Percentiles rank a stretch among this genome's conserved stretches.
These are phyloP conservation scores for Ormosia emarginata DNA, from an alignment of 306 rosid species.

Conservation along the genomic window DNA sequence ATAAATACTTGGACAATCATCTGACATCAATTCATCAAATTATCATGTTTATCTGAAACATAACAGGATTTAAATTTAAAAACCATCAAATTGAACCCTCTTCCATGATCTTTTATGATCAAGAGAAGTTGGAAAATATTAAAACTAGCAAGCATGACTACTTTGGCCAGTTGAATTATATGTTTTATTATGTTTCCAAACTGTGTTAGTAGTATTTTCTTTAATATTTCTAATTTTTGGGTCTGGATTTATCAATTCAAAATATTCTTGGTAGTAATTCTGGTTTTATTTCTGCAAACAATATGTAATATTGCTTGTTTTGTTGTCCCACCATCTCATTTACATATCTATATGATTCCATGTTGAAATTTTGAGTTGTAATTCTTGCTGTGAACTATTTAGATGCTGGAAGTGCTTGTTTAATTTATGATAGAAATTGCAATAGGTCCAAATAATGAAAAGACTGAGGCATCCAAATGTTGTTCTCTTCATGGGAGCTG, in stretches of 20 bases:
- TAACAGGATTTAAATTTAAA: not conserved
- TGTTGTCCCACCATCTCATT: not conserved
- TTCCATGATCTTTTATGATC: not conserved
- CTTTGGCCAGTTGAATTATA: not conserved
- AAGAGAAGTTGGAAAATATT: not conserved
- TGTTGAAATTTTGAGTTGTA: not conserved
- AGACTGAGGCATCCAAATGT: constrained; percentile 97
- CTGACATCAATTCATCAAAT: not conserved
- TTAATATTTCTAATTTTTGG: not conserved
- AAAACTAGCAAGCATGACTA: not conserved
- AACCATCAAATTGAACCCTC: not conserved
- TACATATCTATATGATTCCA: not conserved
- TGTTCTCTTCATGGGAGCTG: constrained; percentile 99
- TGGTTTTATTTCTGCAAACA: not conserved
- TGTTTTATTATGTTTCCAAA: not conserved
- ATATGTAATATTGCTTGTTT: not conserved
- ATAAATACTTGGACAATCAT: not conserved
- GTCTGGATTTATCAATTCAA: constrained; percentile 3
- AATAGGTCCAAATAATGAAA: constrained; percentile 88
- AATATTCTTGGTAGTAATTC: not conserved
- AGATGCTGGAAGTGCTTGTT: constrained; percentile 24
- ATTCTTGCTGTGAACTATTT: not conserved
- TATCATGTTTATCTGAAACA: not conserved
- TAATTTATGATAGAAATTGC: constrained; percentile 35
- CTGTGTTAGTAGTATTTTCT: no score